Percentiles rank a stretch among this genome's conserved stretches.
Evolutionary conservation across 345 rosid species (phyloP).

Genomic region (Cardamine chenopodiifolia): DNA sequence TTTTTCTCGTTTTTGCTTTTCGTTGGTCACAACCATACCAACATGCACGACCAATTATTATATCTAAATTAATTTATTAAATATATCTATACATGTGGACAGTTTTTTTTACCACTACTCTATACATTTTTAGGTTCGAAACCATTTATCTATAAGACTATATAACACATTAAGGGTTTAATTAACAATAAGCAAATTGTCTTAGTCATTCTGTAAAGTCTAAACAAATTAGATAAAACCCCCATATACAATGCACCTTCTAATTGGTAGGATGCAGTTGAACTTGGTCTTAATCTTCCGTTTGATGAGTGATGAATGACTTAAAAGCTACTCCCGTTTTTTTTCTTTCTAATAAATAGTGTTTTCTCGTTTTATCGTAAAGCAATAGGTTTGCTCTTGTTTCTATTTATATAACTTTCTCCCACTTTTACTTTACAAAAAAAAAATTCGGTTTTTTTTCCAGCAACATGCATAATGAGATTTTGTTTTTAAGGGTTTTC

Average conservation of each 20-base stretch:
- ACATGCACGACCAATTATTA: conserved; percentile 32
- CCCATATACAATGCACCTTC: background rate
- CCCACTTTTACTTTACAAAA: conserved; percentile 10
- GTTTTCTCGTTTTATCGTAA: background rate
- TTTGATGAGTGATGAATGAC: conserved; percentile 15
- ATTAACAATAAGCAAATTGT: background rate
- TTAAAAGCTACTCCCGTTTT: conserved; percentile 22
- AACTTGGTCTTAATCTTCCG: background rate
- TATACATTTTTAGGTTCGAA: background rate
- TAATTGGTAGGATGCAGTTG: background rate
- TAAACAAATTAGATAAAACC: too few relatives aligned
- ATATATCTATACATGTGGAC: background rate
- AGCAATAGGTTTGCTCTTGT: conserved; percentile 16
- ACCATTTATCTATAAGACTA: background rate
- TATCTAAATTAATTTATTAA: background rate
- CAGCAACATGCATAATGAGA: background rate
- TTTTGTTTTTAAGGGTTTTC: background rate
- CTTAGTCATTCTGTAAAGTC: background rate
- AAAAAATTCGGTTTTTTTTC: background rate
- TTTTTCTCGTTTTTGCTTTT: conserved; percentile 6
- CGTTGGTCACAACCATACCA: conserved; percentile 22
- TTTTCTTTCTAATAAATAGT: background rate
- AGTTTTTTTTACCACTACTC: background rate
- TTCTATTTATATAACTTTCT: background rate
- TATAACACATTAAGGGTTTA: background rate